Conservation (phyloP, 2,329 filamentous ascomycete genomes). For the Claviceps arundinis region DNA sequence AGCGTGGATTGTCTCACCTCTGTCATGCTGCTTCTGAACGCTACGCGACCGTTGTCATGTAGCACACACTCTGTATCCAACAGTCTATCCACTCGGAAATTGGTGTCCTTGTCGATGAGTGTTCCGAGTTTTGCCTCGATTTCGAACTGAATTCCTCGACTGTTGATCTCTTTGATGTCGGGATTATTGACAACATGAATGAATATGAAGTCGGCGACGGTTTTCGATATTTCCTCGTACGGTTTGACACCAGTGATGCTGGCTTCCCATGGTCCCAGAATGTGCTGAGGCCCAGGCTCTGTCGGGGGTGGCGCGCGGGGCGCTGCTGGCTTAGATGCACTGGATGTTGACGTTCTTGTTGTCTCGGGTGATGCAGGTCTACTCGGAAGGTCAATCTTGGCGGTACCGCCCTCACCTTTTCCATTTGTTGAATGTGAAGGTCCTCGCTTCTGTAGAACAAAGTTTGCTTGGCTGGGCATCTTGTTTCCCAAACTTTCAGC, state of each 20-base stretch:
- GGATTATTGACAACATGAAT: conserved; percentile 52
- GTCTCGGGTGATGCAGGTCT: conserved; percentile 35
- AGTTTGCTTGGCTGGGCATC: conserved; percentile 30
- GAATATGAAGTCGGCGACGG: conserved; percentile 72
- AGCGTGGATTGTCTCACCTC: conserved; percentile 41
- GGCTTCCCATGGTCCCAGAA: conserved; percentile 47
- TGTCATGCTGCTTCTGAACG: conserved; percentile 83
- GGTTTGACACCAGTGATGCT: conserved; percentile 59
- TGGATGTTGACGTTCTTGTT: conserved; percentile 18
- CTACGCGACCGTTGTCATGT: conserved; percentile 43
- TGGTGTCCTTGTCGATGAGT: conserved; percentile 59
- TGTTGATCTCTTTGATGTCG: conserved; percentile 50
- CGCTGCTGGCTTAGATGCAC: conserved; percentile 8
- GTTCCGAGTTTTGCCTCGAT: conserved; percentile 89
- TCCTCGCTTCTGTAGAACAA: conserved; percentile 28
- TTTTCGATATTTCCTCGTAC: conserved; percentile 59
- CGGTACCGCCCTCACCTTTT: conserved; percentile 17
- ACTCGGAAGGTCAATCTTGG: conserved; percentile 22
- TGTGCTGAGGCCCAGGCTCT: conserved; percentile 19
- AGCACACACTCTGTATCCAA: conserved; percentile 61
- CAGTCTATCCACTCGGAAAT: conserved; percentile 53
- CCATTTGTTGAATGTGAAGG: conserved; percentile 27
- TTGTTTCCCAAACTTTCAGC: conserved; percentile 21
- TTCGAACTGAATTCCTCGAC: conserved; percentile 63
- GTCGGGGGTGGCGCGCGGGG: conserved; percentile 12